A percentile compares a stretch with the other conserved stretches of the same genome.
Conservation (phyloP, 2,329 filamentous ascomycete species). For the Tolypocladium amazonense region DNA sequence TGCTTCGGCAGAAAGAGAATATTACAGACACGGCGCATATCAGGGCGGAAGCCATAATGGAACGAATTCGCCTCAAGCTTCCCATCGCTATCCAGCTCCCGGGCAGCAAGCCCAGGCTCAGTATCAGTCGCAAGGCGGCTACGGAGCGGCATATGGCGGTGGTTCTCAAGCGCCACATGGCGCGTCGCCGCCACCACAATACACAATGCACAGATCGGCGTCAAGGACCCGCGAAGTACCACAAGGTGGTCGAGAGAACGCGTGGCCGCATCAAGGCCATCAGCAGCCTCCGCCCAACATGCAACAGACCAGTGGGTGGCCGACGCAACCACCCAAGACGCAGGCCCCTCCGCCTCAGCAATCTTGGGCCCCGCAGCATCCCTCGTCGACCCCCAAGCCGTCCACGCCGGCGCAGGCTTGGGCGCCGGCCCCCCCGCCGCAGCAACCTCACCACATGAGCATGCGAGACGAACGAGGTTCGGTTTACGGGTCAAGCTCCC, state of each 20-base stretch:
- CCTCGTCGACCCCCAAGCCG: constrained; percentile 18
- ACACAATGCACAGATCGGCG: constrained; percentile 34
- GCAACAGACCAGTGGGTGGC: constrained; percentile 15
- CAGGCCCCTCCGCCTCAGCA: constrained; percentile 22
- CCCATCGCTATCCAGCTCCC: constrained; percentile 34
- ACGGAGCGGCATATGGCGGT: constrained; percentile 29
- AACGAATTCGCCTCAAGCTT: constrained; percentile 35
- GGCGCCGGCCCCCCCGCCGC: constrained; percentile 20
- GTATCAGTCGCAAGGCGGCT: constrained; percentile 34
- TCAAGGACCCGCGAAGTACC: constrained; percentile 32
- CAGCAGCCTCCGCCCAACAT: constrained; percentile 9
- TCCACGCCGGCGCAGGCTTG: constrained; percentile 21
- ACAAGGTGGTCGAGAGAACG: constrained; percentile 22
- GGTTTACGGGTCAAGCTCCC: constrained; percentile 21
- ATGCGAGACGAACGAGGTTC: constrained; percentile 27
- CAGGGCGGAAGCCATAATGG: constrained; percentile 22
- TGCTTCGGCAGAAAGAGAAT: constrained; percentile 32
- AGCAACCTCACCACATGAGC: constrained; percentile 20
- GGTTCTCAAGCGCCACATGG: constrained; percentile 25
- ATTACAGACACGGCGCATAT: constrained; percentile 31
- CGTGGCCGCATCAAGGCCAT: constrained; percentile 23
- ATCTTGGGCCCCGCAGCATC: constrained; percentile 21
- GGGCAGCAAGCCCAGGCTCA: constrained; percentile 23
- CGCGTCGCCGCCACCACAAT: constrained; percentile 46
- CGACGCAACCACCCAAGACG: constrained; percentile 19